phyloP scores from a whole-genome alignment of 345 rosid species.

The Eucalyptus pauciflora region DNA sequence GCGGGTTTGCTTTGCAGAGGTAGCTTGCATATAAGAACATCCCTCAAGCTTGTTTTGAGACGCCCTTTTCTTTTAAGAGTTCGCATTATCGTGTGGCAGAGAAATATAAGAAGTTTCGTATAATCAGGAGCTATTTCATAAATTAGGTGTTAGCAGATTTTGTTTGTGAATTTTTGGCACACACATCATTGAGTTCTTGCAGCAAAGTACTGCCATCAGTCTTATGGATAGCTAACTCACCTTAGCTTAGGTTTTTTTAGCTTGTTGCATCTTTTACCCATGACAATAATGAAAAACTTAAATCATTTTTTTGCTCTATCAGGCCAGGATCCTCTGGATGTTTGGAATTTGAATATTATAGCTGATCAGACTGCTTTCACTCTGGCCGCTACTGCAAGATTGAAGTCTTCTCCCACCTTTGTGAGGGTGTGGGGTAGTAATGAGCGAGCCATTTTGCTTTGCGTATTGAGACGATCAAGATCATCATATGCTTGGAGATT shows the following conservation, averaged over 20 bases:
- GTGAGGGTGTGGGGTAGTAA: constrained; percentile 84
- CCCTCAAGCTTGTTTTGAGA: neutral
- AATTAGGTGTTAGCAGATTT: neutral
- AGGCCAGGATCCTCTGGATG: constrained; percentile 25
- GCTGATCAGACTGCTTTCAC: constrained; percentile 49
- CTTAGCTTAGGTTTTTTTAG: neutral
- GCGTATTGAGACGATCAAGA: constrained; percentile 59
- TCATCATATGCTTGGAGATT: constrained; percentile 87
- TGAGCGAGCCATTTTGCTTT: constrained; percentile 32
- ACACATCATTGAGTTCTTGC: neutral
- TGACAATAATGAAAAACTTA: neutral
- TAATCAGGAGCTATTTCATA: neutral
- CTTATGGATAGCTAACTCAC: neutral
- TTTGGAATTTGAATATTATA: constrained; percentile 26
- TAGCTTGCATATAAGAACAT: neutral
- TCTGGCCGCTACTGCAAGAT: constrained; percentile 90
- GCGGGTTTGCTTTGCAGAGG: neutral
- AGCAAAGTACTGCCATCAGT: neutral
- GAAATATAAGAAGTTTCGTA: neutral
- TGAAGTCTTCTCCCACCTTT: constrained; percentile 83
- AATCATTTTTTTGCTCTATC: neutral
- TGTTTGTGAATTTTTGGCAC: neutral
- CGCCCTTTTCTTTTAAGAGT: neutral
- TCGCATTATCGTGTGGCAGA: neutral
- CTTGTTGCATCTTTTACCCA: neutral